phyloP scores from a whole-genome alignment of 768 basidiomycete genomes.

The Xanthoconium purpureum region DNA sequence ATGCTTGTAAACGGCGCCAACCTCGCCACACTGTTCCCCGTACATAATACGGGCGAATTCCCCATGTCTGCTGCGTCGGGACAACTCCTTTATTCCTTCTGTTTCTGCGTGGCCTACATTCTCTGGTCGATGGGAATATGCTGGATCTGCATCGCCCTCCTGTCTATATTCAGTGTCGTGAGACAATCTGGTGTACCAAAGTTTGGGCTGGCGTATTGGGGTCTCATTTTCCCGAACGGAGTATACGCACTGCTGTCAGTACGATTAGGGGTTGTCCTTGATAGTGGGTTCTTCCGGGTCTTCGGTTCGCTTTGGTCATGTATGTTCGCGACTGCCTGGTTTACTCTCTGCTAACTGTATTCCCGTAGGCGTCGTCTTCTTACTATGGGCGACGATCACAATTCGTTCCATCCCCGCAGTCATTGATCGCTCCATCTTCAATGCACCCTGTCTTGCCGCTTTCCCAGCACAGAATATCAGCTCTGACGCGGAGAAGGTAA shows the following conservation, averaged over 20 bases:
- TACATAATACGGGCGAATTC: conserved; percentile 30
- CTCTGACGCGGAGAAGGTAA: conserved; percentile 4
- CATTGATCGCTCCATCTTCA: conserved; percentile 47
- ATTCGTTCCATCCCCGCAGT: conserved; percentile 44
- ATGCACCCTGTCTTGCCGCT: conserved; percentile 41
- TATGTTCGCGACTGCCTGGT: conserved; percentile 22
- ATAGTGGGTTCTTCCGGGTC: conserved; percentile 48
- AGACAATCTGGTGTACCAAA: conserved; percentile 33
- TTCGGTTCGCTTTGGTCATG: conserved; percentile 55
- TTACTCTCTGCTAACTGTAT: background rate
- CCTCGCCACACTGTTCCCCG: conserved; percentile 34
- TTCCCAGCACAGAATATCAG: background rate
- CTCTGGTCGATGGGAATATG: conserved; percentile 56
- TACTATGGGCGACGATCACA: conserved; percentile 42
- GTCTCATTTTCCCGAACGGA: conserved; percentile 54
- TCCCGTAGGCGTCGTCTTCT: conserved; percentile 38
- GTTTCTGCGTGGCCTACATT: conserved; percentile 45
- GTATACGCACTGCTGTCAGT: conserved; percentile 50
- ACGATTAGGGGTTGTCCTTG: conserved; percentile 46
- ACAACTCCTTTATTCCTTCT: conserved; percentile 41
- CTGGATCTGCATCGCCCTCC: conserved; percentile 46
- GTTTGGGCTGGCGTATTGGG: conserved; percentile 53
- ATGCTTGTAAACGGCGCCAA: conserved; percentile 40
- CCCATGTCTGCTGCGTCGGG: conserved; percentile 36
- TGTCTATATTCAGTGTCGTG: conserved; percentile 36